Evolutionary conservation across 164 flowering plant species (phyloP).

Genomic region (Berberis thunbergii): DNA sequence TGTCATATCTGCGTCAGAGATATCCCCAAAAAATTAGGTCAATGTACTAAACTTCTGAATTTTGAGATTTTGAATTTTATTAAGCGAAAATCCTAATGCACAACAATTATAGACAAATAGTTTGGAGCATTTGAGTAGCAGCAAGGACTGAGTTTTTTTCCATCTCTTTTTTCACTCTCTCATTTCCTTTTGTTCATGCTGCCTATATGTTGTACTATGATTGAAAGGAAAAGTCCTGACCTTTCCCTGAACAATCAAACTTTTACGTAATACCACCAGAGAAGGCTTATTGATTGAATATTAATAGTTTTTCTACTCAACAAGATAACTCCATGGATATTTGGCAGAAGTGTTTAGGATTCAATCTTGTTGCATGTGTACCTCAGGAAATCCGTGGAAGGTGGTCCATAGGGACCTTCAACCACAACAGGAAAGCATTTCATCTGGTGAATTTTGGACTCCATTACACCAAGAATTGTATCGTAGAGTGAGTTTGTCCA

Average conservation of each 20-base stretch:
- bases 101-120: too few relatives aligned
- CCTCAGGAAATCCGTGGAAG: slow-evolving; percentile 55
- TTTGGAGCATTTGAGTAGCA: too few relatives aligned
- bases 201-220: too few relatives aligned
- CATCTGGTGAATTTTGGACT: slow-evolving; percentile 21
- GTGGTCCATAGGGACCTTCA: slow-evolving; percentile 92
- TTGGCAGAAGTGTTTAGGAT: not conserved
- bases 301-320: too few relatives aligned
- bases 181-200: too few relatives aligned
- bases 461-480: slow-evolving; percentile 25
- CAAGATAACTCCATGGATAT: too few relatives aligned
- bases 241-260: not conserved
- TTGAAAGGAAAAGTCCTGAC: not conserved
- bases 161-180: too few relatives aligned
- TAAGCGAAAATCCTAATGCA: too few relatives aligned
- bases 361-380: slow-evolving; percentile 4
- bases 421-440: slow-evolving; percentile 44
- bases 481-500: slow-evolving; percentile 64
- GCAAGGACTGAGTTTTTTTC: too few relatives aligned
- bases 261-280: not conserved
- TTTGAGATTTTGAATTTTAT: too few relatives aligned
- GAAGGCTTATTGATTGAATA: not conserved
- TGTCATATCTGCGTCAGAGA: slow-evolving; percentile 51
- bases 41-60: too few relatives aligned
- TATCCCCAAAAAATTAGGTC: not conserved